These are phyloP conservation scores for Pholiota conissans DNA, from an alignment of 768 basidiomycete species.

Conservation along the genomic window DNA sequence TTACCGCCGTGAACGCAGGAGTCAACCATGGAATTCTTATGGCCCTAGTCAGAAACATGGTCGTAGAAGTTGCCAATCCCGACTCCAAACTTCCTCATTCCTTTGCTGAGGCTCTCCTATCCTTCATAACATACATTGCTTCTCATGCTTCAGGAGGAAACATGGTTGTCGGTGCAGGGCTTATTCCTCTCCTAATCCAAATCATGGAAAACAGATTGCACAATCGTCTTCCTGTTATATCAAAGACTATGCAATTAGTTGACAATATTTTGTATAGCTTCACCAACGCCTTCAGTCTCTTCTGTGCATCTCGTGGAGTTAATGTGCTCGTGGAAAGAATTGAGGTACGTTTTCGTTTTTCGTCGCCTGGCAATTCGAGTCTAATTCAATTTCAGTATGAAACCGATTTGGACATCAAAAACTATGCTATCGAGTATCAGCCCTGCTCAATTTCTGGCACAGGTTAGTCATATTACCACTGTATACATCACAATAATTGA, in stretches of 20 bases:
- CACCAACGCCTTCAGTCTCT: conserved; percentile 83
- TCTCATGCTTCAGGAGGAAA: conserved; percentile 84
- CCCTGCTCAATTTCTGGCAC: conserved; percentile 20
- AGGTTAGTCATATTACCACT: conserved; percentile 15
- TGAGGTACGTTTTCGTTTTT: conserved; percentile 54
- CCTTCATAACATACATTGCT: conserved; percentile 85
- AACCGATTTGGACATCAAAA: conserved; percentile 62
- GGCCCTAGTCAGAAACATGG: conserved; percentile 82
- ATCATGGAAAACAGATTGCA: conserved; percentile 78
- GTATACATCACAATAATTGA: not conserved
- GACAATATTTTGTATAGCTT: conserved; percentile 93
- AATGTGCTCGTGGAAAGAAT: conserved; percentile 84
- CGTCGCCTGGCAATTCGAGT: not conserved
- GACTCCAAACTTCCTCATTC: conserved; percentile 68
- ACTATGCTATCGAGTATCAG: conserved; percentile 37
- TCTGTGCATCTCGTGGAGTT: conserved; percentile 83
- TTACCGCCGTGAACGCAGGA: conserved; percentile 89
- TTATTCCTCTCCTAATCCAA: conserved; percentile 87
- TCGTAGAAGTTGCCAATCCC: conserved; percentile 66
- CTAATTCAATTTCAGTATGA: conserved; percentile 49
- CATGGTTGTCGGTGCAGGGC: conserved; percentile 93
- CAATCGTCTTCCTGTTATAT: conserved; percentile 70
- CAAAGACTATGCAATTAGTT: conserved; percentile 89
- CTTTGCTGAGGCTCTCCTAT: conserved; percentile 81
- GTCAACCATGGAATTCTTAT: conserved; percentile 96